Evolutionary conservation across 225 moss, liverwort and hornwort species (phyloP).

Genomic region (Physcomitrellopsis africana): DNA sequence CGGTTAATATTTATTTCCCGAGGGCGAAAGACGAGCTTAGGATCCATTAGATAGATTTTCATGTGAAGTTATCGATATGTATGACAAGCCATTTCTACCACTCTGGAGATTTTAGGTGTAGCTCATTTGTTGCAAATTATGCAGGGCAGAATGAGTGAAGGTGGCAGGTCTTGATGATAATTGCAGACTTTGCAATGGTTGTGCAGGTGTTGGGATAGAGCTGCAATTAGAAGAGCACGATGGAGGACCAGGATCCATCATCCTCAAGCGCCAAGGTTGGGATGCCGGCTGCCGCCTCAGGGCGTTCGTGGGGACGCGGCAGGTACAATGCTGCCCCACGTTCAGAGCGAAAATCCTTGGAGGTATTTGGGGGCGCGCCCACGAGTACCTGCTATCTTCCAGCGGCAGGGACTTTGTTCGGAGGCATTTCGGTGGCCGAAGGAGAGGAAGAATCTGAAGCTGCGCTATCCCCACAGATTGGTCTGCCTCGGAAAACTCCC

Average conservation of each 20-base stretch:
- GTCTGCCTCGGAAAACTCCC: background rate
- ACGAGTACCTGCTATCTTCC: constrained; percentile 51
- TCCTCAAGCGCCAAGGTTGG: constrained; percentile 23
- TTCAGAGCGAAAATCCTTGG: constrained; percentile 56
- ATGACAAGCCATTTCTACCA: constrained; percentile 14
- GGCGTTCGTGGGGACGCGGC: constrained; percentile 37
- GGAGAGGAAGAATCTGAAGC: constrained; percentile 14
- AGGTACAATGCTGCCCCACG: constrained; percentile 32
- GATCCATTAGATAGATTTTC: background rate
- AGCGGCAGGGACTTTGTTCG: constrained; percentile 24
- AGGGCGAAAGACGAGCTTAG: background rate
- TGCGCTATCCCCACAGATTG: background rate
- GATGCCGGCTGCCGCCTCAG: background rate
- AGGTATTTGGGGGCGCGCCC: constrained; percentile 65
- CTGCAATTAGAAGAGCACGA: constrained; percentile 16
- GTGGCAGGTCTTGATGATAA: background rate
- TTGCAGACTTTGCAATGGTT: background rate
- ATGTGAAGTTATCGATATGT: constrained; percentile 13
- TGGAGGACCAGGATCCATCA: constrained; percentile 38
- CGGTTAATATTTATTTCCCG: too few species aligned
- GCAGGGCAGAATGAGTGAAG: background rate
- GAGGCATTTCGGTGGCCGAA: constrained; percentile 4
- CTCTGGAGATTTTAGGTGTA: constrained; percentile 28
- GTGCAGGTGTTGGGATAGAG: constrained; percentile 9
- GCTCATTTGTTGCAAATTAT: background rate